A percentile compares a stretch with the other conserved stretches of the same genome.
These are phyloP conservation scores for Diophrys sp. DNA, from an alignment of 73 alveolate species.

Conservation along the genomic window DNA sequence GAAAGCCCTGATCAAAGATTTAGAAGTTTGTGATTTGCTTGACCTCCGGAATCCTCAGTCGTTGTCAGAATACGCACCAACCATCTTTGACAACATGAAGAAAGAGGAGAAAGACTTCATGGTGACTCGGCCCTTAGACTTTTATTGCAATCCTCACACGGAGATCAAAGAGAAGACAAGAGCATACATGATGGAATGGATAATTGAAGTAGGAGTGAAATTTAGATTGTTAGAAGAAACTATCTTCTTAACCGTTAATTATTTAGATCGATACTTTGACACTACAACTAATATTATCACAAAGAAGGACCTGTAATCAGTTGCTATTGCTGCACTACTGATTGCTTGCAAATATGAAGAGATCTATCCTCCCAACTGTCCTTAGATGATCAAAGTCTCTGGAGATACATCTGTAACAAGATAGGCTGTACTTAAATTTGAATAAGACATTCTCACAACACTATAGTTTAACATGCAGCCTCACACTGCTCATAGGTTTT, in stretches of 20 bases:
- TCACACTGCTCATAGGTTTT: constrained; percentile 64
- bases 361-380: constrained; percentile 86
- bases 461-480: constrained; percentile 68
- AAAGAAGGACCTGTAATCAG: constrained; percentile 68
- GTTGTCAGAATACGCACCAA: constrained; percentile 37
- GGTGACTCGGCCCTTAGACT: constrained; percentile 1
- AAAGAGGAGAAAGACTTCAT: constrained; percentile 21
- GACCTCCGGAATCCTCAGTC: constrained; percentile 45
- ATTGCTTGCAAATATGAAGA: constrained; percentile 93
- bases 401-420: constrained; percentile 63
- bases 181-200: constrained; percentile 74
- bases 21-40: constrained; percentile 39
- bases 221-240: constrained; percentile 79
- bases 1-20: not conserved
- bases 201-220: constrained; percentile 78
- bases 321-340: constrained; percentile 84
- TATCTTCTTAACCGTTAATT: constrained; percentile 61
- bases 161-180: constrained; percentile 80
- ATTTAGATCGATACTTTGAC: constrained; percentile 75
- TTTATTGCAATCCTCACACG: constrained; percentile 9
- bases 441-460: constrained; percentile 53
- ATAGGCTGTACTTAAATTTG: constrained; percentile 69
- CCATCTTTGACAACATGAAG: constrained; percentile 18
- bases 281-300: constrained; percentile 24
- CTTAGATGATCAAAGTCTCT: constrained; percentile 66